These are phyloP conservation scores for Phyllosticta citribraziliensis DNA, from an alignment of 2,329 filamentous ascomycete genomes.

Conservation along the genomic window DNA sequence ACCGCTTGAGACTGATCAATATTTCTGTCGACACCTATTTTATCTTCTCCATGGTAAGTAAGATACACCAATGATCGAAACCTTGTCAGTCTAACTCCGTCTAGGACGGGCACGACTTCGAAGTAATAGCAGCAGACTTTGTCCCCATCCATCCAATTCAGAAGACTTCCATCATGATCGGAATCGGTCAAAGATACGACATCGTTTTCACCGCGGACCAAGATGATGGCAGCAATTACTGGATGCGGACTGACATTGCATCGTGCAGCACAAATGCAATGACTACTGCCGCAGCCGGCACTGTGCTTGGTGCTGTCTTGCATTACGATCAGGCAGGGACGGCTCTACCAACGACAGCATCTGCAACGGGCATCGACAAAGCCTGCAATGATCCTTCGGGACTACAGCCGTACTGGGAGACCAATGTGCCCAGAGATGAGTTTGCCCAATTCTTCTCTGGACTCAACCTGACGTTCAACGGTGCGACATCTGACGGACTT, in stretches of 20 bases:
- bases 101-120: constrained; percentile 31
- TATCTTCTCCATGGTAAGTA: constrained; percentile 19
- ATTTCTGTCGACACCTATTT: constrained; percentile 27
- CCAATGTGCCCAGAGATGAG: constrained; percentile 3
- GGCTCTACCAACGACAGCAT: constrained; percentile 12
- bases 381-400: constrained; percentile 31
- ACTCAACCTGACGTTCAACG: constrained; percentile 14
- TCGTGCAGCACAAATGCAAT: background rate
- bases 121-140: constrained; percentile 35
- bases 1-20: constrained; percentile 53
- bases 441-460: constrained; percentile 9
- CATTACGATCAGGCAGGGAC: constrained; percentile 27
- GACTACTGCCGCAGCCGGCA: constrained; percentile 21
- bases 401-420: constrained; percentile 23
- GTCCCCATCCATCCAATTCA: constrained; percentile 32
- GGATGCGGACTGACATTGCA: constrained; percentile 26
- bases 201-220: constrained; percentile 29
- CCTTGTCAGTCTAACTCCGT: background rate
- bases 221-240: constrained; percentile 23
- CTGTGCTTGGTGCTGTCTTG: constrained; percentile 31
- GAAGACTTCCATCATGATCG: constrained; percentile 24
- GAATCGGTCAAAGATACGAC: constrained; percentile 29
- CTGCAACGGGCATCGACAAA: constrained; percentile 24
- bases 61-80: background rate
- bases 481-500: constrained; percentile 1